Conservation (phyloP, 768 basidiomycete genomes). For the Suillus lakei region DNA sequence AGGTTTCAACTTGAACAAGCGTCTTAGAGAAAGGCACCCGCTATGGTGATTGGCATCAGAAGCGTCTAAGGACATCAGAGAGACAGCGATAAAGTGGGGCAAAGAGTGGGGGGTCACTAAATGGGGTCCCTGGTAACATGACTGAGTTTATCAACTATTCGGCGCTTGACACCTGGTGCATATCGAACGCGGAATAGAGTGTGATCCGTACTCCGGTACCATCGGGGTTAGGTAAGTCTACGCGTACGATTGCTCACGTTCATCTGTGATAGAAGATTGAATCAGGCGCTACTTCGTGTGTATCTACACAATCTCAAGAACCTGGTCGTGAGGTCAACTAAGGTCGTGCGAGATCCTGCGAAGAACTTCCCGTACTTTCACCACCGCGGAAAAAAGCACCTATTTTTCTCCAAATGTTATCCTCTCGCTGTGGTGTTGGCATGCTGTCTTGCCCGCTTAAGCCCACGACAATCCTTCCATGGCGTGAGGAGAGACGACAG, state of each 20-base stretch:
- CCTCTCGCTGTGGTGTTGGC: slow-evolving; percentile 26
- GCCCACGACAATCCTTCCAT: slow-evolving; percentile 48
- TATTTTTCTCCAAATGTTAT: slow-evolving; percentile 48
- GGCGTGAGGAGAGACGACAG: slow-evolving; percentile 42
- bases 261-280: slow-evolving; percentile 15
- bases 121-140: slow-evolving; percentile 22
- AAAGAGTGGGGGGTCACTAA: slow-evolving; percentile 13
- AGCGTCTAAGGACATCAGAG: slow-evolving; percentile 27
- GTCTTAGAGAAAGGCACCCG: slow-evolving; percentile 27
- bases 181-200: slow-evolving; percentile 22
- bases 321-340: slow-evolving; percentile 12
- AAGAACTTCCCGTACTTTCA: slow-evolving; percentile 14
- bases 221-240: slow-evolving; percentile 28
- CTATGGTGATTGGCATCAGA: slow-evolving; percentile 26
- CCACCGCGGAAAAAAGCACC: slow-evolving; percentile 23
- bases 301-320: slow-evolving; percentile 14
- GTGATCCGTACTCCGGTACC: slow-evolving; percentile 34
- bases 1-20: slow-evolving; percentile 19
- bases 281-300: slow-evolving; percentile 13
- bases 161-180: slow-evolving; percentile 20
- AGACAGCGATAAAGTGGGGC: slow-evolving; percentile 13
- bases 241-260: slow-evolving; percentile 12
- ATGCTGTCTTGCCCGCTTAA: slow-evolving; percentile 43
- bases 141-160: slow-evolving; percentile 35
- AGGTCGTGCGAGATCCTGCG: slow-evolving; percentile 12